Base-by-base conservation (phyloP, 164 flowering plant species). In the Umbellularia californica region DNA sequence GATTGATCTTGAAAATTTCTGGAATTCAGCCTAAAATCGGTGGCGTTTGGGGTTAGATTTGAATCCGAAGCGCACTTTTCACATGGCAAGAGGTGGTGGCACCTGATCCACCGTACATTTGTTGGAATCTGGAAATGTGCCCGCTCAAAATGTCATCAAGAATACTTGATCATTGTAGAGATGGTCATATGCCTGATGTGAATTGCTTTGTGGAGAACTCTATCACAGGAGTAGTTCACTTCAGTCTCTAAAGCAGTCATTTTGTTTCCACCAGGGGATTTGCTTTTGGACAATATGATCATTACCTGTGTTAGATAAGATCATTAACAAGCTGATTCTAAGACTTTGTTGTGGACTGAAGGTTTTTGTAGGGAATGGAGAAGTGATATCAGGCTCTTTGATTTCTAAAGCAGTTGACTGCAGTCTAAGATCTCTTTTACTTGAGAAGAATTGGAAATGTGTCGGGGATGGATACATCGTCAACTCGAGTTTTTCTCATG, bases 341-440 rank as follows among this genome's bases (percentile, higher is more conserved):
- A 55, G 20, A 15, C 20, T 15, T 19, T 15, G n/a, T 3, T 0
- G 7, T 55, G n/a, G 60, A 5, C 13, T 75, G 50, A 64, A 76
- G 78, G 78, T 76, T 17, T 74, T 76, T 20, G 41, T 22, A 28
- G 70, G 22, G 10, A 71, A 70, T 28, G 78, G 71, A 51, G 74
- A 76, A 69, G 55, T 71, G 65, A 65, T 17, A 28, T 65, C 30
- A n/a, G 72, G 74, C 69, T 50, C 74, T 41, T 35, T 76, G 47
- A 65, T 71, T 55, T 58, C 68, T 23, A 70, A 65, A 65, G 78
- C 70, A 13, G 63, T 71, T 6, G 78, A 76, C 35, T 76, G 70
- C 62, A 67, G 70, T 30, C 67, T 76, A 60, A 71, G 70, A 23
- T 52, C 78, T 23, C 13, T 71, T 52, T 65, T 71, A 20, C 70